These are phyloP conservation scores for Allantophomopsis lycopodina DNA, from an alignment of 2,329 filamentous ascomycete genomes.

Conservation along the genomic window DNA sequence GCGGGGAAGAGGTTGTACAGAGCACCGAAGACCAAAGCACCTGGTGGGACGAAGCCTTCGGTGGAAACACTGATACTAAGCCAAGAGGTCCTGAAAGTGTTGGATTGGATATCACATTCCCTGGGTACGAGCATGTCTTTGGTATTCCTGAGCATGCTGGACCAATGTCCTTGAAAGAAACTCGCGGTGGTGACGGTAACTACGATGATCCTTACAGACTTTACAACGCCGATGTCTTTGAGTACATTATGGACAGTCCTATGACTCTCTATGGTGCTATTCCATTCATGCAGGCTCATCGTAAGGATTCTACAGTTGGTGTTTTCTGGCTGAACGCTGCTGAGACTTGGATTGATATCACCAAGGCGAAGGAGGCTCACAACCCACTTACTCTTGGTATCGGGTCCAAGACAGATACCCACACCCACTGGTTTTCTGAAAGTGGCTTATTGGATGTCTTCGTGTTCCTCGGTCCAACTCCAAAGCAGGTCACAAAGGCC, in stretches of 20 bases:
- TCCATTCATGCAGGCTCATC: conserved; percentile 95
- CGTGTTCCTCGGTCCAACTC: conserved; percentile 81
- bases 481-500: conserved; percentile 64
- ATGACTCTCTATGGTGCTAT: conserved; percentile 99
- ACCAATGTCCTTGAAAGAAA: conserved; percentile 77
- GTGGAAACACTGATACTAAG: conserved; percentile 89
- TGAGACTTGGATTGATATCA: conserved; percentile 94
- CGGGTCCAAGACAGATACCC: conserved; percentile 56
- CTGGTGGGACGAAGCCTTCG: conserved; percentile 97
- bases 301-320: conserved; percentile 83
- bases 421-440: conserved; percentile 97
- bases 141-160: conserved; percentile 91
- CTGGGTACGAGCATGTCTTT: conserved; percentile 82
- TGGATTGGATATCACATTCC: conserved; percentile 81
- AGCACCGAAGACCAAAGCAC: conserved; percentile 61
- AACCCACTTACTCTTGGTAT: conserved; percentile 70
- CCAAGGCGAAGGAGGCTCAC: conserved; percentile 58
- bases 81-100: conserved; percentile 91
- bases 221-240: conserved; percentile 95
- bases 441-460: conserved; percentile 83
- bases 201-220: conserved; percentile 84
- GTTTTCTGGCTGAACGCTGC: conserved; percentile 97
- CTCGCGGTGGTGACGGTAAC: conserved; percentile 73
- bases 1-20: conserved; percentile 24
- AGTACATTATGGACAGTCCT: conserved; percentile 91